Base-by-base conservation (phyloP, 2,329 filamentous ascomycete genomes). In the Nemania abortiva region DNA sequence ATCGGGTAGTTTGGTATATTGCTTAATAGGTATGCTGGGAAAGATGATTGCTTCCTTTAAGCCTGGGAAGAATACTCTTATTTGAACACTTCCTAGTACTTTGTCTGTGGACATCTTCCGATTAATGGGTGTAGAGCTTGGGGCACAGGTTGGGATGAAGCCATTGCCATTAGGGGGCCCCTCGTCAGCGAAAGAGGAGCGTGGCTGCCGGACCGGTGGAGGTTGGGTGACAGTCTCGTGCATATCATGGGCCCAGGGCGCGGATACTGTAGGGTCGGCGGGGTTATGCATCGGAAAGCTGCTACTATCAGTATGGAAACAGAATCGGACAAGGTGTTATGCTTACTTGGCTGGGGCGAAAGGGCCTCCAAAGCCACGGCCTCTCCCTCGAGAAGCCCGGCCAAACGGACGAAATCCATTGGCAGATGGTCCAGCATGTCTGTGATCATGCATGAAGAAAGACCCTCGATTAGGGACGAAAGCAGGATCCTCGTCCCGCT, bases 401-500 rank as follows among this genome's bases (percentile, higher is more conserved):
- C 88, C 88, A 79, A 91, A 92, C 13, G 90, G 88, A 66, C 92
- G 87, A 81, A 95, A 94, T 62, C 92, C 92, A 81, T 95, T 95
- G 62, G 90, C 88, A 73, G 90, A 89, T 53, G 91, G 88, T n/a
- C 91, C 91, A 65, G 92, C 89, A 74, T 93, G 91, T 70, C 94
- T 89, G 77, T 96, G 93, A 79, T 98, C 96, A 81, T 98, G 95
- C 89, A 98, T 94, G 84, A 98, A 98, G 85, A 98, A 98, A 70
- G 93, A 91, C 68, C 96, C 96, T 73, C 95, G 87, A 77, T 97
- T 98, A 63, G 96, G 95, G 64, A 98, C 95, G 82, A 97, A 97
- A 11, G 95, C 90, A 42, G 95, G 95, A 79, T 97, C 94, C 75
- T 93, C 90, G 78, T 97, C 94, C 74, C 93, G 89, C 80, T 93